Evolutionary conservation across 2,329 filamentous ascomycete genomes (phyloP).

Genomic region (Coniochaeta sp.): DNA sequence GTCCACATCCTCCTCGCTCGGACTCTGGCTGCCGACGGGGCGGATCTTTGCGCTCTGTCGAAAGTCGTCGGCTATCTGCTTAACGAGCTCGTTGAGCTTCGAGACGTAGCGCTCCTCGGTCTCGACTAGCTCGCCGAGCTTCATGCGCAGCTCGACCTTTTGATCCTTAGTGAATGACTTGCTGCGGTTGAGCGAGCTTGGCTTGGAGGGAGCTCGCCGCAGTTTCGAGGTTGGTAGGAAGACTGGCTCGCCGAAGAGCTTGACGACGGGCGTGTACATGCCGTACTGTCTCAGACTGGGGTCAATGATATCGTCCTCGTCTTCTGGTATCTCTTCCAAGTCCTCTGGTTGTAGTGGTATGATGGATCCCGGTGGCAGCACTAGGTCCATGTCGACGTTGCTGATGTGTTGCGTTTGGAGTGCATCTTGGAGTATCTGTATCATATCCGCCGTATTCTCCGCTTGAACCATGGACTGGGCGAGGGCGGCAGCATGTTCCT

Average conservation of each 20-base stretch:
- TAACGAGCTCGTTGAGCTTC: conserved; percentile 78
- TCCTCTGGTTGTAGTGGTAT: conserved; percentile 55
- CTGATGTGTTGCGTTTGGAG: conserved; percentile 75
- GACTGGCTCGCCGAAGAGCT: conserved; percentile 72
- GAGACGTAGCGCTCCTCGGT: conserved; percentile 91
- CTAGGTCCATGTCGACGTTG: conserved; percentile 81
- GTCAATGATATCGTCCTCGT: conserved; percentile 60
- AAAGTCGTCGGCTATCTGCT: conserved; percentile 74
- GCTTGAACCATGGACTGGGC: conserved; percentile 78
- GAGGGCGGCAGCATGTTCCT: conserved; percentile 87
- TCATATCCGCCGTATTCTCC: conserved; percentile 67
- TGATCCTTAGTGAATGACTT: conserved; percentile 74
- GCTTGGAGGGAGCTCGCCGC: conserved; percentile 79
- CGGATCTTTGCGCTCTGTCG: conserved; percentile 59
- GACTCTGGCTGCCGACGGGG: conserved; percentile 56
- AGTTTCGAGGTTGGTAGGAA: conserved; percentile 83
- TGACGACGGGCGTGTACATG: conserved; percentile 68
- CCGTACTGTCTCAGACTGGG: conserved; percentile 66
- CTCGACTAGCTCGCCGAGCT: conserved; percentile 83
- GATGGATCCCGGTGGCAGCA: conserved; percentile 73
- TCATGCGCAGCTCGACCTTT: conserved; percentile 77
- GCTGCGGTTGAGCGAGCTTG: conserved; percentile 70
- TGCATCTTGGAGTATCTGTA: conserved; percentile 66
- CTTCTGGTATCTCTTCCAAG: conserved; percentile 50
- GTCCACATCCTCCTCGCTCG: conserved; percentile 64